Conservation (phyloP, 179 eudicot species). For the Actinidia chinensis region DNA sequence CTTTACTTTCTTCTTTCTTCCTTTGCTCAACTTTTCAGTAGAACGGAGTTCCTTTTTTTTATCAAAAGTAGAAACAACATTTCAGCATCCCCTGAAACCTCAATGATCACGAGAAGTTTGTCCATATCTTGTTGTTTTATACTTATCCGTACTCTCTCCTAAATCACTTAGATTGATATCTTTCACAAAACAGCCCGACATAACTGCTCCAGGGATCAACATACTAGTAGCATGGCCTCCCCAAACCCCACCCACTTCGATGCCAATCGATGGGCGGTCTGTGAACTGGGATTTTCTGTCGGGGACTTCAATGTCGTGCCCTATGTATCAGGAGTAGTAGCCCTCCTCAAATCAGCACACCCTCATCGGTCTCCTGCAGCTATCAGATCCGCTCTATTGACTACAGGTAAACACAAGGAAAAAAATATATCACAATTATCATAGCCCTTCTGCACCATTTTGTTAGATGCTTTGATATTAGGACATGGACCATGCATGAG, state of each 20-base stretch:
- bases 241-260: slow-evolving; percentile 33
- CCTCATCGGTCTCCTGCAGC: slow-evolving; percentile 59
- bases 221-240: slow-evolving; percentile 57
- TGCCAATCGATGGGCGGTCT: slow-evolving; percentile 25
- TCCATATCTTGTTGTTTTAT: neutral
- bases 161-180: neutral
- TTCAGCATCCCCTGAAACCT: neutral
- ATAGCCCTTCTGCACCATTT: no score
- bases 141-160: neutral
- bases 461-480: neutral
- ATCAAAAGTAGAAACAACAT: neutral
- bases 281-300: slow-evolving; percentile 41
- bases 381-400: slow-evolving; percentile 51
- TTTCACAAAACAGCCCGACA: slow-evolving; percentile 39
- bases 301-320: slow-evolving; percentile 61
- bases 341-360: slow-evolving; percentile 48
- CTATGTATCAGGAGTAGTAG: slow-evolving; percentile 48
- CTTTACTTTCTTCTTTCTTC: neutral
- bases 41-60: neutral
- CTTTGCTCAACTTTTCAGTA: neutral
- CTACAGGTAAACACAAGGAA: slow-evolving; percentile 33
- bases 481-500: slow-evolving; percentile 9
- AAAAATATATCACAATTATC: neutral
- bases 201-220: slow-evolving; percentile 47
- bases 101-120: neutral